These are phyloP conservation scores for Pythium periplocum DNA, from an alignment of 352 stramenopile species.

Conservation along the genomic window DNA sequence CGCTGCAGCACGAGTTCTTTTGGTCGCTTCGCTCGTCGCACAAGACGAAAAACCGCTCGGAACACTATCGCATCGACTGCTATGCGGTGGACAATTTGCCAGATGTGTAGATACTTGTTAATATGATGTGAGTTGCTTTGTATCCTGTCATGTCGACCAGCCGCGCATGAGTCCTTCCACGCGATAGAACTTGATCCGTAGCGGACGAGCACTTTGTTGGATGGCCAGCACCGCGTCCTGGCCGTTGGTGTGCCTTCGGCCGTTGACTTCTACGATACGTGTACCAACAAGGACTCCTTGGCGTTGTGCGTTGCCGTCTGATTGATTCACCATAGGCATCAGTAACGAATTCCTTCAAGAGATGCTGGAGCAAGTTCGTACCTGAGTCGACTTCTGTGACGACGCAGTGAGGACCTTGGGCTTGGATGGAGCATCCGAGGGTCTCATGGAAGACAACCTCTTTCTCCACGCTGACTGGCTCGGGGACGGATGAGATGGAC, in stretches of 20 bases:
- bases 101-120: constrained; percentile 30
- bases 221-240: constrained; percentile 48
- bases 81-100: constrained; percentile 31
- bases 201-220: constrained; percentile 41
- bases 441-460: constrained; percentile 50
- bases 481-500: constrained; percentile 51
- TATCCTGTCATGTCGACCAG: constrained; percentile 24
- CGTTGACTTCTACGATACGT: constrained; percentile 62
- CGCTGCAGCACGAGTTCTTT: constrained; percentile 62
- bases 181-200: constrained; percentile 63
- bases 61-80: constrained; percentile 56
- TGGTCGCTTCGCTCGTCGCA: constrained; percentile 22
- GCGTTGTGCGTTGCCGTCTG: constrained; percentile 41
- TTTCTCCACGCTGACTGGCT: constrained; percentile 51
- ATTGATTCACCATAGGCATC: too few relatives aligned
- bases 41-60: constrained; percentile 1
- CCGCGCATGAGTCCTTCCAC: constrained; percentile 76
- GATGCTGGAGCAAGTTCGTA: constrained; percentile 1
- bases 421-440: constrained; percentile 54
- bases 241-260: constrained; percentile 36
- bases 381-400: constrained; percentile 51
- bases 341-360: too few relatives aligned
- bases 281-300: constrained; percentile 66
- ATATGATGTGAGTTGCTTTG: neutral
- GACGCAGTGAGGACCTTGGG: constrained; percentile 48